These are phyloP conservation scores for Colletotrichum musicola DNA, from an alignment of 2,329 filamentous ascomycete genomes.

Conservation along the genomic window DNA sequence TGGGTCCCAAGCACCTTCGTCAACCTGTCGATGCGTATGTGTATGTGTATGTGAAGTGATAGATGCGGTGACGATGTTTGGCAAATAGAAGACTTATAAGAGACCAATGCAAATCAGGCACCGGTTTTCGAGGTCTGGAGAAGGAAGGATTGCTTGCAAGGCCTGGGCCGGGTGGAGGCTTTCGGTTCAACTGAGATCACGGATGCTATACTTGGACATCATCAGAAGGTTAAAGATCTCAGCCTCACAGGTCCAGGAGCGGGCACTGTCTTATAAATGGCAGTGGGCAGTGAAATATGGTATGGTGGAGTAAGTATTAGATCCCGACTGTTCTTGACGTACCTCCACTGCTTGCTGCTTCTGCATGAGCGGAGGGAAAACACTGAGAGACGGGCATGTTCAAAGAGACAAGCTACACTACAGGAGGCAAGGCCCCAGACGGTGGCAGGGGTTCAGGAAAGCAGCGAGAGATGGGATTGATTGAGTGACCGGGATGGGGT, in stretches of 20 bases:
- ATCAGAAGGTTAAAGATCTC: conserved; percentile 41
- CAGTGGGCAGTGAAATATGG: conserved; percentile 38
- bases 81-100: conserved; percentile 35
- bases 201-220: conserved; percentile 42
- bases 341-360: conserved; percentile 7
- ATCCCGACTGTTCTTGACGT: conserved; percentile 35
- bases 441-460: conserved; percentile 34
- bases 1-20: conserved; percentile 29
- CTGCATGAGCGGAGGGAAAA: conserved; percentile 23
- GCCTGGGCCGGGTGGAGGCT: conserved; percentile 37
- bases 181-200: conserved; percentile 37
- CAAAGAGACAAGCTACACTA: conserved; percentile 38
- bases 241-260: conserved; percentile 40
- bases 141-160: conserved; percentile 39
- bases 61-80: conserved; percentile 33
- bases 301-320: conserved; percentile 33
- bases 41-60: conserved; percentile 22
- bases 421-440: conserved; percentile 33
- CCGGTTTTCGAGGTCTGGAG: conserved; percentile 26
- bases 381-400: conserved; percentile 30
- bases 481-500: conserved; percentile 26
- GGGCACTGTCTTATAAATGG: conserved; percentile 41
- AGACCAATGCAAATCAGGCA: conserved; percentile 35
- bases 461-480: conserved; percentile 30
- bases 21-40: conserved; percentile 19